phyloP scores from a whole-genome alignment of 108 stramenopile genomes.

The Nannochloropsis oceanica region DNA sequence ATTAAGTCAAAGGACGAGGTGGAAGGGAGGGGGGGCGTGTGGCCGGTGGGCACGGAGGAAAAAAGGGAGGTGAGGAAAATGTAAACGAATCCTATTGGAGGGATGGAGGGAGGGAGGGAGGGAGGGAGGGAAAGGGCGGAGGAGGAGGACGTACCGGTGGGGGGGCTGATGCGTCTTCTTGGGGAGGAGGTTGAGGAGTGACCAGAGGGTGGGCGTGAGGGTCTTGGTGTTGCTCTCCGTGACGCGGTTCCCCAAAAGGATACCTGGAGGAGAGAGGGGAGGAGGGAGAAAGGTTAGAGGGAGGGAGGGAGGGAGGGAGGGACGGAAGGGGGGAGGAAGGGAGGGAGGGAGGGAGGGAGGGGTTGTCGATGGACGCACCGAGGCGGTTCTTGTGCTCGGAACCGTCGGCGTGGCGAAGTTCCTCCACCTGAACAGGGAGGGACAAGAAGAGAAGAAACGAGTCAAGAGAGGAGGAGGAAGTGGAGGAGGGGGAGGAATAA shows the following conservation, averaged over 20 bases:
- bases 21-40: not conserved
- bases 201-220: constrained; percentile 22
- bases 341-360: not conserved
- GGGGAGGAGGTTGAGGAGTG: constrained; percentile 19
- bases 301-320: not conserved
- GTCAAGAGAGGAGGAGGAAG: not conserved
- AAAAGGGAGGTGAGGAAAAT: no score
- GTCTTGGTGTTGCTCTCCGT: constrained; percentile 15
- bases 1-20: not conserved
- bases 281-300: no score
- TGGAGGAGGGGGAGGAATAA: not conserved
- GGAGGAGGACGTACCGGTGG: constrained; percentile 1
- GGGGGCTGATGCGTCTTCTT: constrained; percentile 3
- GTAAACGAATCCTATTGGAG: no score
- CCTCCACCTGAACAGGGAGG: not conserved
- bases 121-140: not conserved
- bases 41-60: not conserved
- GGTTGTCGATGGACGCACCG: not conserved
- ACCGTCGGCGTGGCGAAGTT: no score
- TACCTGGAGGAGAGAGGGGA: no score
- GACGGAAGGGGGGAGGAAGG: not conserved
- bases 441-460: not conserved
- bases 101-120: no score
- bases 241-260: not conserved
- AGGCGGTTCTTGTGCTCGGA: no score